phyloP scores from a whole-genome alignment of 768 basidiomycete genomes.

The Lactifluus subvellereus region DNA sequence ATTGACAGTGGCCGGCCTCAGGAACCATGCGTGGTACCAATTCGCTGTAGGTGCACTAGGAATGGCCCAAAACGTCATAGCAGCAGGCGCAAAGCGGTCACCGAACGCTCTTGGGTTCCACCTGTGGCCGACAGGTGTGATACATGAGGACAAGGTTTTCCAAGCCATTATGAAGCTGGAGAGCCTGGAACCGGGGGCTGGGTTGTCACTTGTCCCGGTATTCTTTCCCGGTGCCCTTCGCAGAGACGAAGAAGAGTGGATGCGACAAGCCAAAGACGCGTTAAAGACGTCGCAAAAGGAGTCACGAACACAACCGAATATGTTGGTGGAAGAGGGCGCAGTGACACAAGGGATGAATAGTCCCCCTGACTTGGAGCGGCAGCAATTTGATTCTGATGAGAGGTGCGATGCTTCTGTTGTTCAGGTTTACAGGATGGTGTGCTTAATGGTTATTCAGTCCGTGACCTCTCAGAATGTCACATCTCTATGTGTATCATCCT shows the following conservation, averaged over 20 bases:
- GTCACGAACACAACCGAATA: not conserved
- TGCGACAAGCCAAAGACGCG: not conserved
- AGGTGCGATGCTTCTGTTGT: not conserved
- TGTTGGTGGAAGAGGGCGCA: not conserved
- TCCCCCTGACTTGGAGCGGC: not conserved
- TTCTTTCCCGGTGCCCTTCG: slow-evolving; percentile 26
- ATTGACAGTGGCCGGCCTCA: slow-evolving; percentile 27
- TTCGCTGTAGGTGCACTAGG: slow-evolving; percentile 27
- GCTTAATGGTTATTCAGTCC: not conserved
- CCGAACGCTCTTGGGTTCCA: slow-evolving; percentile 27
- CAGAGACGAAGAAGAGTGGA: slow-evolving; percentile 17
- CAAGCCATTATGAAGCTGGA: slow-evolving; percentile 20
- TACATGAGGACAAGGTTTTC: slow-evolving; percentile 24
- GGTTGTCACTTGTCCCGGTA: slow-evolving; percentile 21
- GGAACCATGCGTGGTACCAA: slow-evolving; percentile 26
- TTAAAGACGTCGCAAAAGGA: not conserved
- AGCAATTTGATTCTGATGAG: not conserved
- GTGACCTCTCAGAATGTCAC: not conserved
- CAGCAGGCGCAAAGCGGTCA: slow-evolving; percentile 26
- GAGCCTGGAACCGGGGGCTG: slow-evolving; percentile 16
- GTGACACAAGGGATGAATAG: not conserved
- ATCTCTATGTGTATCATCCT: not conserved
- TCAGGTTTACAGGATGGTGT: not conserved
- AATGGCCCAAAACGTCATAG: slow-evolving; percentile 28
- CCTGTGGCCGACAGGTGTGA: slow-evolving; percentile 11